Evolutionary conservation across 1,139 yeast genomes (phyloP).

Genomic region (Candida pseudoviswanathii): DNA sequence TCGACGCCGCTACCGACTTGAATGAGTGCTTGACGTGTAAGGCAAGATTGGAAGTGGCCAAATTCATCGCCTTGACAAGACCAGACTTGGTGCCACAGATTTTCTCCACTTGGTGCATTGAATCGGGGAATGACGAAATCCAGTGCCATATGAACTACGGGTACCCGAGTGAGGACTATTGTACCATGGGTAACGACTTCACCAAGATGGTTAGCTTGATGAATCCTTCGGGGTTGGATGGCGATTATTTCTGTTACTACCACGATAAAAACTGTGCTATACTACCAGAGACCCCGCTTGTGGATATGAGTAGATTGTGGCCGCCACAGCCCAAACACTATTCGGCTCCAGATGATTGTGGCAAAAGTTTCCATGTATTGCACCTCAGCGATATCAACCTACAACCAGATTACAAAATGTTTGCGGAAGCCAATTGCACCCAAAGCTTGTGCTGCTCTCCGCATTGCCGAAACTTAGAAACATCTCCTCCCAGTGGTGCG

Average conservation of each 20-base stretch:
- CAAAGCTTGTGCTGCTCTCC: slow-evolving; percentile 29
- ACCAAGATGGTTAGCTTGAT: slow-evolving; percentile 47
- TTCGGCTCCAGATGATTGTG: slow-evolving; percentile 24
- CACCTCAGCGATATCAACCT: slow-evolving; percentile 32
- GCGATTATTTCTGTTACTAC: slow-evolving; percentile 55
- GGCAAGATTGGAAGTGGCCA: slow-evolving; percentile 42
- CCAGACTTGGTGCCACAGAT: slow-evolving; percentile 47
- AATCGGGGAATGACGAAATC: slow-evolving; percentile 32
- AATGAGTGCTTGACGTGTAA: slow-evolving; percentile 41
- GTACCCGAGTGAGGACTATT: slow-evolving; percentile 23
- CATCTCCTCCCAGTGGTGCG: slow-evolving; percentile 14
- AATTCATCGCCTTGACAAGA: slow-evolving; percentile 36
- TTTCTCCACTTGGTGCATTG: slow-evolving; percentile 45
- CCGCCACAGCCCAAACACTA: slow-evolving; percentile 32
- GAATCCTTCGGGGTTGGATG: slow-evolving; percentile 52
- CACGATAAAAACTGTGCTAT: slow-evolving; percentile 43
- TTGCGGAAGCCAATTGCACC: slow-evolving; percentile 34
- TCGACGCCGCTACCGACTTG: slow-evolving; percentile 23
- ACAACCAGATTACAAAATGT: slow-evolving; percentile 26
- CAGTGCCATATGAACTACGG: slow-evolving; percentile 26
- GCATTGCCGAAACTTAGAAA: slow-evolving; percentile 20
- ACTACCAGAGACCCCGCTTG: slow-evolving; percentile 44
- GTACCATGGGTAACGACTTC: slow-evolving; percentile 37
- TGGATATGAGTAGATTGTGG: slow-evolving; percentile 47
- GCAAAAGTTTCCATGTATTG: slow-evolving; percentile 27